Percentiles rank a stretch among this genome's conserved stretches.
These are phyloP conservation scores for Tympanopsis confertula DNA, from an alignment of 2,329 filamentous ascomycete genomes.

Conservation along the genomic window DNA sequence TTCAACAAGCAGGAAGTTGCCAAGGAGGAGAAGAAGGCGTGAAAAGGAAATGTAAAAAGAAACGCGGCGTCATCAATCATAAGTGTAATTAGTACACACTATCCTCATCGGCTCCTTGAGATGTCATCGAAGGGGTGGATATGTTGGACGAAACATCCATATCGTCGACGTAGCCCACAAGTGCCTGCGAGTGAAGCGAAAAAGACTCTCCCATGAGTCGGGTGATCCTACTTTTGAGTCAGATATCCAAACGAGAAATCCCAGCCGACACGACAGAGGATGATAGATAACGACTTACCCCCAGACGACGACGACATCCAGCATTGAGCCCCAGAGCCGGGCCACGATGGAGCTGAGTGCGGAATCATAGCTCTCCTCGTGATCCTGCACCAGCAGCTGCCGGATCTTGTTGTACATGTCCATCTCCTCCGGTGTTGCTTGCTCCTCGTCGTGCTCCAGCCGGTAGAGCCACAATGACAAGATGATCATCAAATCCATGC, in stretches of 20 bases:
- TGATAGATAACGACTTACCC: conserved; percentile 57
- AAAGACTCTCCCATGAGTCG: conserved; percentile 97
- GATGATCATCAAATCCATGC: conserved; percentile 94
- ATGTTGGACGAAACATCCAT: conserved; percentile 58
- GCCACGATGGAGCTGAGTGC: conserved; percentile 93
- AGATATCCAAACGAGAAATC: neutral
- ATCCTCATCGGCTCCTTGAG: conserved; percentile 59
- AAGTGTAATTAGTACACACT: conserved; percentile 61
- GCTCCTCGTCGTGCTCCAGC: conserved; percentile 96
- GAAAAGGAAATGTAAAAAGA: too few species aligned
- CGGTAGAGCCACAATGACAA: conserved; percentile 96
- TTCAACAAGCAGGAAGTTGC: too few species aligned
- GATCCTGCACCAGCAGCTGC: conserved; percentile 80
- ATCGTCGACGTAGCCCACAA: conserved; percentile 88
- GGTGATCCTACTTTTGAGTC: conserved; percentile 54
- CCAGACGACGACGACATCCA: conserved; percentile 98
- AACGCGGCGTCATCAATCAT: too few species aligned
- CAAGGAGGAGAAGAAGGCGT: too few species aligned
- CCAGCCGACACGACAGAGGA: neutral
- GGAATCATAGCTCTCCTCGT: conserved; percentile 66
- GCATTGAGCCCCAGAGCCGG: conserved; percentile 91
- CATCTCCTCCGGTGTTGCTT: conserved; percentile 70
- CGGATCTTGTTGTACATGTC: conserved; percentile 89
- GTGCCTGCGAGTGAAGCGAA: conserved; percentile 87
- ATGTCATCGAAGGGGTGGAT: conserved; percentile 61